phyloP scores from a whole-genome alignment of 2,329 filamentous ascomycete genomes.

The Venturia carpophila region DNA sequence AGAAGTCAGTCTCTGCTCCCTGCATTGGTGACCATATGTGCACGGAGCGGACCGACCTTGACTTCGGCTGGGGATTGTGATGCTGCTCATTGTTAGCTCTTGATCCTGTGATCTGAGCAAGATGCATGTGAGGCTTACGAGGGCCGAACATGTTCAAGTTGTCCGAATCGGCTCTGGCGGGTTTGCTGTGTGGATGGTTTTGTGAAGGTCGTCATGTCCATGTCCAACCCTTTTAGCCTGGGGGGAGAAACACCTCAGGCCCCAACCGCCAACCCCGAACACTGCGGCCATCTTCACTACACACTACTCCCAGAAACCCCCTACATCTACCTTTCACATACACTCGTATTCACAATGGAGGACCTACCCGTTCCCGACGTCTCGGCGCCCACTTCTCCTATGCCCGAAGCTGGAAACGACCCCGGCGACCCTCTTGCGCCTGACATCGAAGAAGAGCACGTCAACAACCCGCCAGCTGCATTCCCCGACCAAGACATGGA shows the following conservation, averaged over 20 bases:
- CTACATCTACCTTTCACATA: not conserved
- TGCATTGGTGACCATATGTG: not conserved
- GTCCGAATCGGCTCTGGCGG: not conserved
- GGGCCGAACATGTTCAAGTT: slow-evolving; percentile 2
- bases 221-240: not conserved
- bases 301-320: not conserved
- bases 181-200: not conserved
- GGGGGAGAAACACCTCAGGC: not conserved
- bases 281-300: not conserved
- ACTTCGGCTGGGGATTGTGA: slow-evolving; percentile 14
- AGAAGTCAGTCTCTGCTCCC: not conserved
- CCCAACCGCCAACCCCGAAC: not conserved
- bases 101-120: not conserved
- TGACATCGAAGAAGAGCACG: slow-evolving; percentile 20
- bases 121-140: not conserved
- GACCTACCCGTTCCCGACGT: slow-evolving; percentile 14
- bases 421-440: slow-evolving; percentile 18
- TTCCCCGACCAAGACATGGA: slow-evolving; percentile 16
- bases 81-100: slow-evolving; percentile 12
- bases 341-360: slow-evolving; percentile 17
- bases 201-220: not conserved
- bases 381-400: slow-evolving; percentile 5
- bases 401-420: slow-evolving; percentile 18
- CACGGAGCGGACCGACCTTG: slow-evolving; percentile 1
- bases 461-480: slow-evolving; percentile 16